Base-by-base conservation (phyloP, 179 eudicot genomes). In the Pouteria campechiana region DNA sequence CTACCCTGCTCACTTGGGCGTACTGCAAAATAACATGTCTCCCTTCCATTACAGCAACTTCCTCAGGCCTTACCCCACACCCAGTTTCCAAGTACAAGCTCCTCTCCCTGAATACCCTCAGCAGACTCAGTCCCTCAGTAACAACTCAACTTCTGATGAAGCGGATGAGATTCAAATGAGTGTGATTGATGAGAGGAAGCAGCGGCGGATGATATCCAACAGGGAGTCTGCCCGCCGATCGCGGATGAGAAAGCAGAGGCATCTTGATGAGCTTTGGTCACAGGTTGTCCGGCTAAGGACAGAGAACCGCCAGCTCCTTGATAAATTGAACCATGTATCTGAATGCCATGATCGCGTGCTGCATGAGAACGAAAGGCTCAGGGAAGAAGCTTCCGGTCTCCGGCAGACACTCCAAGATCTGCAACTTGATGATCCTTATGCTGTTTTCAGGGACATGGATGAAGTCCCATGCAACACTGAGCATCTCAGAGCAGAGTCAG, bases 141-240 rank as follows among this genome's bases (percentile, higher is more conserved):
- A 61, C 60, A 89, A 83, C 68, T 80, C 85, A 12, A 83, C 94
- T 24, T 72, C 93, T 25, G 98, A 90, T 46, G 98, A 90, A 49
- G 95, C 90, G 24, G 98, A 90, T 46, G 98, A 90, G 44, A 87
- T 81, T 37, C 83, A 86, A 44, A 50, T 63, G 41, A 65, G 73
- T 37, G 57, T 92, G 44, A 87, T 92, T 34, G 79, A 87, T 16
- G 99, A 92, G 58, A 72, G 98, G 52, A 90, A 86, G 57, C 94
- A 79, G 46, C 68, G 98, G 55, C 76, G 98, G 51, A 90, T 86
- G 94, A 90, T 90, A 51, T 90, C 98, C n/a, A 90, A 90, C 65
- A 52, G 98, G 61, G 98, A 90, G 46, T 90, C 98, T 28, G 98
- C 98, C 15, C 83, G 98, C 15, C 54, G 98, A 33, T 90, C 96